These are phyloP conservation scores for Trichophyton schoenleinii DNA, from an alignment of 2,329 filamentous ascomycete species.

Conservation along the genomic window DNA sequence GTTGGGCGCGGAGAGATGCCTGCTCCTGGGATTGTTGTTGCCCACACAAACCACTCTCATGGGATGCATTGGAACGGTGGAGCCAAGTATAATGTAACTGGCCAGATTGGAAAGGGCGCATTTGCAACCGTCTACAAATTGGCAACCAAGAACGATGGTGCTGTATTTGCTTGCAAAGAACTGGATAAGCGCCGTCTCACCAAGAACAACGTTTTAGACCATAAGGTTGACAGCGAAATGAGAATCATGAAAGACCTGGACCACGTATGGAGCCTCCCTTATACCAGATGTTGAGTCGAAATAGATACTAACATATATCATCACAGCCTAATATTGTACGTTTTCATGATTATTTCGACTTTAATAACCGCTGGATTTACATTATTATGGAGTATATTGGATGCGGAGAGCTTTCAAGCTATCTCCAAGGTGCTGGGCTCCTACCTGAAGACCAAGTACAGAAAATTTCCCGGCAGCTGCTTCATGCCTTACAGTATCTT, in stretches of 20 bases:
- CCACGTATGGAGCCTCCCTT: conserved; percentile 49
- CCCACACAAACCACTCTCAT: conserved; percentile 32
- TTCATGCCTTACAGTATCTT: conserved; percentile 73
- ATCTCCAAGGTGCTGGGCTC: conserved; percentile 48
- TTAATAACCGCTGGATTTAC: conserved; percentile 63
- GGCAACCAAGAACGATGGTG: conserved; percentile 70
- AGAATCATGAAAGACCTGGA: conserved; percentile 78
- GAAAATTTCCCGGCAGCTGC: conserved; percentile 53
- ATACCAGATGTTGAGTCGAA: neutral
- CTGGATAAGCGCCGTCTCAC: conserved; percentile 86
- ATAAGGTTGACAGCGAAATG: conserved; percentile 94
- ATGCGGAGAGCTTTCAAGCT: conserved; percentile 67
- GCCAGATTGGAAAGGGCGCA: conserved; percentile 76
- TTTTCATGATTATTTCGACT: conserved; percentile 79
- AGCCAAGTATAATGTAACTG: conserved; percentile 68
- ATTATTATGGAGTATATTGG: conserved; percentile 95
- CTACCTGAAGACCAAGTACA: conserved; percentile 59
- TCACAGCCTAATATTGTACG: conserved; percentile 71
- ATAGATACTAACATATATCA: neutral
- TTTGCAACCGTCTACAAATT: conserved; percentile 91
- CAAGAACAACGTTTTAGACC: conserved; percentile 79
- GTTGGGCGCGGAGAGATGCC: neutral
- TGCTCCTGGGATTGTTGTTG: conserved; percentile 7
- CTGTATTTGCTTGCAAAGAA: conserved; percentile 82
- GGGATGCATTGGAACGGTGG: conserved; percentile 74